phyloP scores from a whole-genome alignment of 169 alveolate species.

The Cryptosporidium parvum region DNA sequence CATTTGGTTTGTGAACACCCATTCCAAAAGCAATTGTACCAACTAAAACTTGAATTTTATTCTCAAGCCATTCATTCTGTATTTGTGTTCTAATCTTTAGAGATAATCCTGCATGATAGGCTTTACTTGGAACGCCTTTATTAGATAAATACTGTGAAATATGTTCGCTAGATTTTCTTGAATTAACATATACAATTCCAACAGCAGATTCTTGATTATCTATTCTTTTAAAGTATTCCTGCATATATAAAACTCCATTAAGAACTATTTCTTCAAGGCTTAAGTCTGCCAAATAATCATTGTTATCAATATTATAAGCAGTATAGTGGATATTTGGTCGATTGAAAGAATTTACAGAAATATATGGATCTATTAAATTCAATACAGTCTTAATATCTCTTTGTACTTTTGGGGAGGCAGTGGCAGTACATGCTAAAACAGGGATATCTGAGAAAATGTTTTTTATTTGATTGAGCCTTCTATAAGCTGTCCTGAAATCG shows the following conservation, averaged over 20 bases:
- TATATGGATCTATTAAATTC: conserved; percentile 82
- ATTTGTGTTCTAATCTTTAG: conserved; percentile 73
- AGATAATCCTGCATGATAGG: conserved; percentile 88
- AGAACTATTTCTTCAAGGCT: conserved; percentile 32
- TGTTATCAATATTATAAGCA: conserved; percentile 68
- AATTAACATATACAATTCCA: conserved; percentile 66
- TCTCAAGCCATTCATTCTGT: conserved; percentile 92
- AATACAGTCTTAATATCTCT: conserved; percentile 91
- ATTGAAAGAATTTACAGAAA: conserved; percentile 87
- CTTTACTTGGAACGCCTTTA: conserved; percentile 83
- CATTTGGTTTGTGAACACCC: conserved; percentile 99
- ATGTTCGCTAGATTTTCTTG: conserved; percentile 25
- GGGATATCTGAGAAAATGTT: conserved; percentile 92
- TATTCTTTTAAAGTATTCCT: conserved; percentile 8
- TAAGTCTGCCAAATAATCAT: conserved; percentile 30
- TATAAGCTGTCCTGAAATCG: conserved; percentile 90
- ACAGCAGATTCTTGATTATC: background rate
- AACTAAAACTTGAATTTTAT: conserved; percentile 92
- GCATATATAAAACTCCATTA: conserved; percentile 29
- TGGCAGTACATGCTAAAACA: conserved; percentile 96
- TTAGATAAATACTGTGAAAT: conserved; percentile 39
- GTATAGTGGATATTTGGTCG: conserved; percentile 91
- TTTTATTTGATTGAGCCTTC: conserved; percentile 88
- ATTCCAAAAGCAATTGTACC: conserved; percentile 99
- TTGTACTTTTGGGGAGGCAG: conserved; percentile 96